Evolutionary conservation across 495 filamentous ascomycete species (phyloP).

Genomic region (Staphylotrichum tortipilum): DNA sequence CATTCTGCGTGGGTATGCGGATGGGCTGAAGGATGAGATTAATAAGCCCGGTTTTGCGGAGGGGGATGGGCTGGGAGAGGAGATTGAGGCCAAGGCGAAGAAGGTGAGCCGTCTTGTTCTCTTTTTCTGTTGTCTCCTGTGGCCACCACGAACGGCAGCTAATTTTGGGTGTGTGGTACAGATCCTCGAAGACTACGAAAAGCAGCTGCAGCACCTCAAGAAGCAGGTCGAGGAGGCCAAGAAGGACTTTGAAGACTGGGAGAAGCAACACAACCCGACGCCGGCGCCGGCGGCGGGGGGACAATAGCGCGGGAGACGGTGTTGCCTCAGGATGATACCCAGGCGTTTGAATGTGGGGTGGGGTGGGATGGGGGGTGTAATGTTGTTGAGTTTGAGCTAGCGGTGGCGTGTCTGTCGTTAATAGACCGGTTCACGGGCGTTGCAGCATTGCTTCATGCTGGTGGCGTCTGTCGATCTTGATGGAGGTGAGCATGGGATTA

Average conservation of each 20-base stretch:
- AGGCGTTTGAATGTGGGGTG: no score
- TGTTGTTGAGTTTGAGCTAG: not conserved
- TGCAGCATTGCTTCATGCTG: no score
- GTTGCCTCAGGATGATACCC: constrained; percentile 5
- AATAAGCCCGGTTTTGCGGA: constrained; percentile 50
- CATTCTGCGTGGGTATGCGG: constrained; percentile 69
- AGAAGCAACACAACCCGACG: constrained; percentile 44
- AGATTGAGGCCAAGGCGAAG: constrained; percentile 68
- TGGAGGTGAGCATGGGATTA: no score
- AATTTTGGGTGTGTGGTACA: constrained; percentile 23
- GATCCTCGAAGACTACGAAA: constrained; percentile 86
- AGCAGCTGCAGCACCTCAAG: constrained; percentile 76
- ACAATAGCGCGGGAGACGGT: not conserved
- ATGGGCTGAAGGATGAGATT: constrained; percentile 69
- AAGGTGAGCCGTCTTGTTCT: constrained; percentile 53
- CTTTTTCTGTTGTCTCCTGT: not conserved
- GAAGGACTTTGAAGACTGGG: constrained; percentile 72
- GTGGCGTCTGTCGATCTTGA: no score
- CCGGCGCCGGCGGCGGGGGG: constrained; percentile 6
- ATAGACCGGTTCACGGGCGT: no score
- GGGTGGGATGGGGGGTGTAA: not conserved
- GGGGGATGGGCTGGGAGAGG: constrained; percentile 57
- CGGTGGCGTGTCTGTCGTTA: no score
- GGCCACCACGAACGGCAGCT: not conserved
- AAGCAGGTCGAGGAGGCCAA: constrained; percentile 70